Base-by-base conservation (phyloP, 2,329 filamentous ascomycete genomes). In the Dothidotthia symphoricarpi region DNA sequence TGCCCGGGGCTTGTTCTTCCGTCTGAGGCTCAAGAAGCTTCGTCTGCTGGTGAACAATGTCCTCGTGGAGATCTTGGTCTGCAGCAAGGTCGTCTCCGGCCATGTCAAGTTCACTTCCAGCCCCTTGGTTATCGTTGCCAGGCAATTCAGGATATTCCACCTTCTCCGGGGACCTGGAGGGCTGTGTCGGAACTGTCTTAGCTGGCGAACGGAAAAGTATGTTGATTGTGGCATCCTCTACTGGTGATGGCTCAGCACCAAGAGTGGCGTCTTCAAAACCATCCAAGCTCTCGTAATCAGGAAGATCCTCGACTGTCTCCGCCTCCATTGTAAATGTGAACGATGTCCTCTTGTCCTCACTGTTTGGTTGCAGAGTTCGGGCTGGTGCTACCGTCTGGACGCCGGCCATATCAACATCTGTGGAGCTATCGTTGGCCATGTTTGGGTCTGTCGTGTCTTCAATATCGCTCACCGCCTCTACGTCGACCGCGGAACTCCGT, bases 221-320 rank as follows among this genome's bases (percentile, higher is more conserved):
- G 19, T 22, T 22, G n/a, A 59, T 35, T 3, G 43, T 42, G 6
- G 41, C 40, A 15, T 39, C 39, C 12, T 7, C 7, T 7, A 25
- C 24, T n/a, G n/a, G n/a, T n/a, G n/a, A n/a, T n/a, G n/a, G n/a
- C n/a, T n/a, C n/a, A n/a, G n/a, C n/a, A 12, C 24, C 24, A 4
- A 52, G 34, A 7, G 51, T 62, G 1, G 45, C 47, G 17, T 61
- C 55, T 15, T 59, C 49, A 1, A 43, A 33, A 12, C 39, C 35
- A 10, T 45, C 36, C 19, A 42, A 15, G 16, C 37, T 41, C 16
- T 55, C 42, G 27, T 43, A 24, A 24, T 41, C 35, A 3, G 38
- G 31, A 3, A 40, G 25, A 2, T 44, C 44, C 12, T 50, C 33
- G 5, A 24, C 36, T 6, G 41, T 37, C 11, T 47, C 25, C 29